Conservation (phyloP, 345 rosid species). For the Abelmoschus esculentus region DNA sequence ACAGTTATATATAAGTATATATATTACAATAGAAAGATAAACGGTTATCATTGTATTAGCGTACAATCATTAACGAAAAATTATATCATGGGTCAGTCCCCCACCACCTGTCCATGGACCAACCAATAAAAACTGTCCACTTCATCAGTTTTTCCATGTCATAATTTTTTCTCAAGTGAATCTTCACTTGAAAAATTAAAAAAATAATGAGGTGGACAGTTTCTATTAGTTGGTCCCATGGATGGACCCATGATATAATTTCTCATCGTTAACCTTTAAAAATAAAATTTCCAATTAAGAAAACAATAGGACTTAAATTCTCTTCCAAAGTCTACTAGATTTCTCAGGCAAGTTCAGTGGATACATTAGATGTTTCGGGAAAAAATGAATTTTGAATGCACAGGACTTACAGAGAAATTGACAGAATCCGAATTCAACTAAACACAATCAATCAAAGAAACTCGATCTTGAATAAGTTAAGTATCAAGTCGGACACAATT, state of each 20-base stretch:
- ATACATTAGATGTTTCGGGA: not conserved
- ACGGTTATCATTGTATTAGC: not conserved
- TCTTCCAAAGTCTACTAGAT: not conserved
- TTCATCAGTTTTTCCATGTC: no score
- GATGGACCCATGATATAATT: no score
- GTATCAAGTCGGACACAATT: not conserved
- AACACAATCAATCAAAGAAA: not conserved
- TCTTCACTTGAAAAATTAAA: no score
- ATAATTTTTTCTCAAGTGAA: no score
- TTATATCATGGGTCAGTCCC: no score
- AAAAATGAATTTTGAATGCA: not conserved
- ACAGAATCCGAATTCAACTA: not conserved
- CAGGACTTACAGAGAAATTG: not conserved
- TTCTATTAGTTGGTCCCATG: no score
- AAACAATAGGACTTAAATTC: not conserved
- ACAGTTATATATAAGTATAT: not conserved
- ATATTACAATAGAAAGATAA: not conserved
- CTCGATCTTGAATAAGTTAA: not conserved
- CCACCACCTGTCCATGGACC: no score
- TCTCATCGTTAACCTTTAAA: not conserved
- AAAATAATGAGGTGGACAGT: no score
- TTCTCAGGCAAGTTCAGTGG: not conserved
- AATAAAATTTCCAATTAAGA: not conserved
- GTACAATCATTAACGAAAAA: not conserved
- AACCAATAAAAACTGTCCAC: no score